These are phyloP conservation scores for Rhizopogon sp. DNA, from an alignment of 768 basidiomycete genomes.

Conservation along the genomic window DNA sequence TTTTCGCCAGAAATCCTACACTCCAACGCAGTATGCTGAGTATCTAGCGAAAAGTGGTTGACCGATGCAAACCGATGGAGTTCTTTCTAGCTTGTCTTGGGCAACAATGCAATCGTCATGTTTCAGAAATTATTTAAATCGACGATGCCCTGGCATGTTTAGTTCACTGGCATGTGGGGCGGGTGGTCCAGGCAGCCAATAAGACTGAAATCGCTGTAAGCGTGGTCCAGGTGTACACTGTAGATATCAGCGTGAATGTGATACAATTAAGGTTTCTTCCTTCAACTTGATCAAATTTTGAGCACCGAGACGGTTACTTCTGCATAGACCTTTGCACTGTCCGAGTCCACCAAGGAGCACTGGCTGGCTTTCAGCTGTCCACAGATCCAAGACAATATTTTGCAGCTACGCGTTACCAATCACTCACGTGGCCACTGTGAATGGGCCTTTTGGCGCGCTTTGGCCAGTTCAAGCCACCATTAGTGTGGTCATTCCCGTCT, in stretches of 20 bases:
- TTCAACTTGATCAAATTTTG: no score
- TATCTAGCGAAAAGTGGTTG: slow-evolving; percentile 31
- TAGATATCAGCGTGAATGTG: not conserved
- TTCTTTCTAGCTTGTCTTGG: not conserved
- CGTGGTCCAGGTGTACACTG: not conserved
- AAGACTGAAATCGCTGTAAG: not conserved
- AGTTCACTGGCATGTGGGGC: not conserved
- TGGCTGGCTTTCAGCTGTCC: not conserved
- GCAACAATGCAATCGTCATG: not conserved
- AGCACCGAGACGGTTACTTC: no score
- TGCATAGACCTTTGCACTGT: not conserved
- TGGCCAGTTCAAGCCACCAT: no score
- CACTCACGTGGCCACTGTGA: not conserved
- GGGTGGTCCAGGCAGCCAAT: not conserved
- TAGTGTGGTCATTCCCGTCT: no score
- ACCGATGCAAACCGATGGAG: slow-evolving; percentile 1
- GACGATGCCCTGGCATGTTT: not conserved
- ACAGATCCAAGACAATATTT: not conserved
- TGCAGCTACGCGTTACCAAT: no score
- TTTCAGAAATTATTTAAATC: not conserved
- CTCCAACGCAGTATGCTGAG: slow-evolving; percentile 60
- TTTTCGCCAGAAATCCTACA: slow-evolving; percentile 62
- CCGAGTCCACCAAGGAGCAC: not conserved
- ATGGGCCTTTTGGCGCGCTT: no score
- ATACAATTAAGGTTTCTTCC: not conserved